Evolutionary conservation across 257 asterid species (phyloP), one percentile per base, ranked within the genome.

Genomic region (Solanum sitiens): DNA sequence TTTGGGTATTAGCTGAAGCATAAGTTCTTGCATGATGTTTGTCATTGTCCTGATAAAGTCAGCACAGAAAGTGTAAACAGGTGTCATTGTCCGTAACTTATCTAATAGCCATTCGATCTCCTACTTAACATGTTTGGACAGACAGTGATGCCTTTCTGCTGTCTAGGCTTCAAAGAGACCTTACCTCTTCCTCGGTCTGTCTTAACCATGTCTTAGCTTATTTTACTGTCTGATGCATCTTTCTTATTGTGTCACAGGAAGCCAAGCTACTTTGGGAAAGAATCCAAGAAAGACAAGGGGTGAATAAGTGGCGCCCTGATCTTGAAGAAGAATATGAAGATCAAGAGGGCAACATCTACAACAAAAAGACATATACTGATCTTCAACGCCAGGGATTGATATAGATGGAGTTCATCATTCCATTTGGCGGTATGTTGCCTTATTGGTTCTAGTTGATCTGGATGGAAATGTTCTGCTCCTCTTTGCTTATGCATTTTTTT

Each of bases 281-380:
- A 91, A 98, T 94, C 91, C 99, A 96, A 91, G 97, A 93, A 89
- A 91, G 92, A 86, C 98, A 94, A 91, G 98, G 98, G 25, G 80
- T 95, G 85, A 92, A 96, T 90, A 98, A 96, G 91, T 97, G 98
- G 98, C 98, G 99, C 40, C 99, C 99, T 4, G 99, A 98, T 79
- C 98, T 96, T 79, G 99, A 96, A 92, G 99, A 96, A 90, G 98
- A 97, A 88, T 98, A 96, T 87, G 99, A 97, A 94, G 99, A 97
- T 85, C 93, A 92, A 85, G 99, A 96, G 94, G 99, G 99, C 76
- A 97, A 97, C 92, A 96, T 97, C 87, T 97, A 97, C 88, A 96
- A 96, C 95, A 97, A 95, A 93, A 97, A 96, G 95, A 96, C 99
- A 6, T 97, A 91, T 40, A 95, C 98, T 6, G 99, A 97, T 94